Evolutionary conservation across 805 yeast species (phyloP), one percentile per base, ranked within the genome.

Genomic region (Ogataea minuta): DNA sequence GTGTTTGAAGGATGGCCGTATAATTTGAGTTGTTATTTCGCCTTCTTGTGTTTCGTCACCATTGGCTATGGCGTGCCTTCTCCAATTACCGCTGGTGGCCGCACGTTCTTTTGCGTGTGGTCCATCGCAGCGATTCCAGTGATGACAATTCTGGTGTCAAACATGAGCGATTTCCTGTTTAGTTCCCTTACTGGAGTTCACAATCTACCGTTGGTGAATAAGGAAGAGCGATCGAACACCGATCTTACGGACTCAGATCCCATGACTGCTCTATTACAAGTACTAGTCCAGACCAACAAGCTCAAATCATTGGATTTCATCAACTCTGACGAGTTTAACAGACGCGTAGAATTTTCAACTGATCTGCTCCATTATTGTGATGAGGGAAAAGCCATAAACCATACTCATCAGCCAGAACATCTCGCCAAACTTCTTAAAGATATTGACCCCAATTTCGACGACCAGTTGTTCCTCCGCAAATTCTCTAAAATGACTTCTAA

Each of bases 1-100:
- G 66, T 61, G 23, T 62, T 74, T 12, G 95, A 87, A 57, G 65
- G 62, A 3, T 89, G 96, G 96, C 44, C 71, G 5, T 89, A 81
- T 59, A 84, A 83, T 48, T 66, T 77, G 37, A 71, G 79, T 2
- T 68, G 84, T n/a, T 89, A 89, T 62, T 88, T 85, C 53, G 77
- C 90, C 44, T 78, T 83, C 46, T 63, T 84, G 27, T 79, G 91
- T 52, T 71, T 89, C 36, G 62, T 87, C 6, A 85, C 96, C 0
- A 83, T 89, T 40, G 96, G 96, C 1, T 87, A 84, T 60, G 96
- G 96, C 21, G 89, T 81, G 54, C 79, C 67, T 49, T 68, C 77
- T 1, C 95, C 95, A 1, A 41, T 34, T 2, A 61, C 80, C 0
- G 62, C 79, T 1, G 81, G 84, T 5, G 95, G 95, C 1, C 64